Conservation (phyloP, 106 monocot genomes). For the Phalaenopsis aphrodite region DNA sequence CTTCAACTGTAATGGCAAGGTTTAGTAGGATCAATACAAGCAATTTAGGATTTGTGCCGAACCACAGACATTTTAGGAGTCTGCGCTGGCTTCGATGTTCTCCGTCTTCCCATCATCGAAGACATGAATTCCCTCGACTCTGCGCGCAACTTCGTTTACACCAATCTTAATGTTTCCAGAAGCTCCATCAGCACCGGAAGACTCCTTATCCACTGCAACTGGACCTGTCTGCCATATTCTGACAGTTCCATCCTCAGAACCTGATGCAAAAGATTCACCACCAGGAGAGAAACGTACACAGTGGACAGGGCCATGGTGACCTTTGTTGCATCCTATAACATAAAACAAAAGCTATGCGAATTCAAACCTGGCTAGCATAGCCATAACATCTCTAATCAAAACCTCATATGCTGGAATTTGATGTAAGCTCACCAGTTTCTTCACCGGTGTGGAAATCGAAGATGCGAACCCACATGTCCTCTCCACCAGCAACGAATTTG, state of each 20-base stretch:
- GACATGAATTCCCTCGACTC: background rate
- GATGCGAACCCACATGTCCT: conserved; percentile 95
- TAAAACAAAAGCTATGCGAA: background rate
- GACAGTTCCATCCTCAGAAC: conserved; percentile 96
- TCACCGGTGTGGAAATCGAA: conserved; percentile 86
- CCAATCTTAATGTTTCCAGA: background rate
- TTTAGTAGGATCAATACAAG: no score
- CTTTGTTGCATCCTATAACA: conserved; percentile 91
- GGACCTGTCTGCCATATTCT: conserved; percentile 81
- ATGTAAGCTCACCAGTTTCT: conserved; percentile 54
- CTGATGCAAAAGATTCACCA: conserved; percentile 90
- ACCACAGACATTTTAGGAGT: no score
- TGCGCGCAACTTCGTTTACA: background rate
- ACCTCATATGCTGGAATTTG: no score
- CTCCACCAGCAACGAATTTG: conserved; percentile 82
- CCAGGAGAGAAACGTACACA: conserved; percentile 87
- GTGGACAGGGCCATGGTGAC: conserved; percentile 93
- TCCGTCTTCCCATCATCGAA: background rate
- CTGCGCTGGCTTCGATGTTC: background rate
- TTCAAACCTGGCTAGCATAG: background rate
- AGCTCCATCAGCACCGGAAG: background rate
- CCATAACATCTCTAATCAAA: no score
- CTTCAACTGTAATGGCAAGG: no score
- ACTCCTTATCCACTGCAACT: no score
- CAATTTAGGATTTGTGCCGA: no score